These are phyloP conservation scores for Daedaleopsis sinensis DNA, from an alignment of 768 basidiomycete species.

Conservation along the genomic window DNA sequence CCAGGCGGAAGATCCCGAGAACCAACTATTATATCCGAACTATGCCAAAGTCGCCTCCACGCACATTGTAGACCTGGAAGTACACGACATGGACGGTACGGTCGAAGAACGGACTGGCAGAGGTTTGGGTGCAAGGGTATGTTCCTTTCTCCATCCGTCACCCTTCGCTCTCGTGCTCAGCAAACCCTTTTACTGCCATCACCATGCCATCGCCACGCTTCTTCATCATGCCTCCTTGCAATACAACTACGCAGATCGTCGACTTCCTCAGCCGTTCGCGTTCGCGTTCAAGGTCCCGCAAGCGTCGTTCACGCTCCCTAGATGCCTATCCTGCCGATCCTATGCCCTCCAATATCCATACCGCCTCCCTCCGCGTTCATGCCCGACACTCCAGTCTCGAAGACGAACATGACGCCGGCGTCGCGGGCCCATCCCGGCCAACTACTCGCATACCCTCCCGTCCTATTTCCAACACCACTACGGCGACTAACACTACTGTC, in stretches of 20 bases:
- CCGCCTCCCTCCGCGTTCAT: slow-evolving; percentile 27
- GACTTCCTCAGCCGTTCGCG: slow-evolving; percentile 53
- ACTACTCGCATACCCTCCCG: slow-evolving; percentile 52
- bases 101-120: slow-evolving; percentile 28
- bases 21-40: slow-evolving; percentile 20
- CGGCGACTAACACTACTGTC: slow-evolving; percentile 62
- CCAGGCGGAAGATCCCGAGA: slow-evolving; percentile 25
- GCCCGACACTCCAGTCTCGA: slow-evolving; percentile 27
- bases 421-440: slow-evolving; percentile 44
- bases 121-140: slow-evolving; percentile 32
- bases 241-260: slow-evolving; percentile 48
- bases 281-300: slow-evolving; percentile 57
- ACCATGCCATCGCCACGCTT: slow-evolving; percentile 6
- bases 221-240: slow-evolving; percentile 15
- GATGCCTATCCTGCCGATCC: slow-evolving; percentile 26
- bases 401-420: slow-evolving; percentile 20
- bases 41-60: slow-evolving; percentile 25
- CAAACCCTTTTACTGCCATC: neutral
- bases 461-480: slow-evolving; percentile 67
- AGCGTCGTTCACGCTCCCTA: slow-evolving; percentile 30
- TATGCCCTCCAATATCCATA: slow-evolving; percentile 23
- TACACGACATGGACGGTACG: slow-evolving; percentile 23
- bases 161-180: slow-evolving; percentile 9
- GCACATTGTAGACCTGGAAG: slow-evolving; percentile 22
- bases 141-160: slow-evolving; percentile 8